Evolutionary conservation across 108 stramenopile genomes (phyloP), one percentile per base, ranked within the genome.

Genomic region (Cyclotella sp.): DNA sequence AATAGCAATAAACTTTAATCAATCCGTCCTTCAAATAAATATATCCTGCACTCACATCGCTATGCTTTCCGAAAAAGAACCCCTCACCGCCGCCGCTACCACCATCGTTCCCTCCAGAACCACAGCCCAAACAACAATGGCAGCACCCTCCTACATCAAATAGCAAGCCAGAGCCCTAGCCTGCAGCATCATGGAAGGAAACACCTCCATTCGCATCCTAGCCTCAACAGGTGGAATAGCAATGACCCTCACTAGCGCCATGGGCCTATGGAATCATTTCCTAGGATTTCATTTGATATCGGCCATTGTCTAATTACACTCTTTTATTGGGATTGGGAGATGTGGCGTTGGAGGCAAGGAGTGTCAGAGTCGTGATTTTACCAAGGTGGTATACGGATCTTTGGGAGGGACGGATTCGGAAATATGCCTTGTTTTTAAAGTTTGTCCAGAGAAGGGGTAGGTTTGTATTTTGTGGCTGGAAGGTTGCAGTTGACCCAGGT

Each of bases 381-480:
- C 29, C 73, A 67, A 44, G 65, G 51, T 47, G 27, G 44, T 47
- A 22, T n/a, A 66, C 44, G 2, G 47, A 47, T 21, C 14, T 22
- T 13, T 77, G 78, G 47, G 73, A 76, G 21, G 62, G 79, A 11
- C 66, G 63, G 18, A 60, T 86, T 44, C 44, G 49, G 41, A 84
- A 80, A 66, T 88, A 83, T 77, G 88, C 88, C 26, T 58, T 87
- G 29, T 84, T 89, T 63, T 72, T 89, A 15, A 76, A 68, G 27
- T 89, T 76, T 68, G 69, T 89, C n/a, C 19, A 85, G 86, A 73
- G 88, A 86, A 44, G 68, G 88, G 41, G 88, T 86, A 0, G 44
- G 41, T 7, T 55, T 89, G 9, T 89, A 87, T 72, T 87, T 89
- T 68, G 52, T 89, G 28, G 71, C 75, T 18, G 88, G 88, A 10